Percentiles rank a stretch among this genome's conserved stretches.
These are phyloP conservation scores for Piper betle DNA, from an alignment of 164 flowering plant genomes.

Conservation along the genomic window DNA sequence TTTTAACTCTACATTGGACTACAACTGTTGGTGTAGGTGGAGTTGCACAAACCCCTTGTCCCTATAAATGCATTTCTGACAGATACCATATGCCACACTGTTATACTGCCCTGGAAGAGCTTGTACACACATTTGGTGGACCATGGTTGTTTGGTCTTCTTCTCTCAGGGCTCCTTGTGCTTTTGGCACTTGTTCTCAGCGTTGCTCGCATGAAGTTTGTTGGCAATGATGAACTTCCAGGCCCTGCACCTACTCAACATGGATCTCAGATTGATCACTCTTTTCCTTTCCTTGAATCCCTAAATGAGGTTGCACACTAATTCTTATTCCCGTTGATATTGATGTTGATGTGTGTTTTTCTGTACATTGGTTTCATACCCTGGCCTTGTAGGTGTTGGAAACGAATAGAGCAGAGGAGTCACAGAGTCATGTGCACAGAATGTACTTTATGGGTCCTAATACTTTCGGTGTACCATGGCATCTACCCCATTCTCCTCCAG, in stretches of 20 bases:
- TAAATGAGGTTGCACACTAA: slow-evolving; percentile 58
- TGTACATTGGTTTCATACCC: no score
- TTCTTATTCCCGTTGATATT: slow-evolving; percentile 1
- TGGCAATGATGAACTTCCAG: slow-evolving; percentile 65
- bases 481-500: slow-evolving; percentile 83
- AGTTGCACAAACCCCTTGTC: slow-evolving; percentile 73
- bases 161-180: slow-evolving; percentile 60
- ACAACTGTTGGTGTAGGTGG: slow-evolving; percentile 53
- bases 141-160: slow-evolving; percentile 88
- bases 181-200: slow-evolving; percentile 85
- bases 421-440: slow-evolving; percentile 81
- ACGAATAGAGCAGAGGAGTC: slow-evolving; percentile 84
- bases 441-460: slow-evolving; percentile 87
- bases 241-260: slow-evolving; percentile 50
- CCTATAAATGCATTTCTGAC: slow-evolving; percentile 83
- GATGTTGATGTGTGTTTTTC: not conserved
- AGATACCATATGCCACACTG: slow-evolving; percentile 91
- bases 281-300: slow-evolving; percentile 83
- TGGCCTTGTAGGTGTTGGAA: slow-evolving; percentile 54
- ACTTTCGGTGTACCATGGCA: slow-evolving; percentile 95
- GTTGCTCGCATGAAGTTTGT: slow-evolving; percentile 83
- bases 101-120: slow-evolving; percentile 86
- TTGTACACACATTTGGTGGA: slow-evolving; percentile 90
- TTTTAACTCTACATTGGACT: no score
- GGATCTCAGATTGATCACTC: slow-evolving; percentile 78